Conservation (phyloP, 2,329 filamentous ascomycete species). For the Corniculantispora saksenae region DNA sequence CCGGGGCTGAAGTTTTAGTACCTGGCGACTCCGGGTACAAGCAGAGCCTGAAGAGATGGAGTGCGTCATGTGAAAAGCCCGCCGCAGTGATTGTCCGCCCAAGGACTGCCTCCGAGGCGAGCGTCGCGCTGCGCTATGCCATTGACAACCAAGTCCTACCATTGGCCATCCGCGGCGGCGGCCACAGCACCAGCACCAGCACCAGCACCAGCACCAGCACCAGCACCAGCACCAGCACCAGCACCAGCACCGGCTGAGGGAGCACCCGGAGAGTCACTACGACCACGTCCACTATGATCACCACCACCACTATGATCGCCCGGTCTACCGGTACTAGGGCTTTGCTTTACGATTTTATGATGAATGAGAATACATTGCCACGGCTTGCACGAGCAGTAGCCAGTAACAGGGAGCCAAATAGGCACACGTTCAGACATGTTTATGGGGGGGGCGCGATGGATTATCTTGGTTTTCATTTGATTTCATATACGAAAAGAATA, state of each 20-base stretch:
- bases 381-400: neutral
- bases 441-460: neutral
- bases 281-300: slow-evolving; percentile 4
- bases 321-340: slow-evolving; percentile 3
- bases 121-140: too few species aligned
- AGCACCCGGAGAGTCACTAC: slow-evolving; percentile 7
- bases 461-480: neutral
- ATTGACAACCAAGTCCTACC: too few species aligned
- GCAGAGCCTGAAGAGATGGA: too few species aligned
- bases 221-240: slow-evolving; percentile 25
- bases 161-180: too few species aligned
- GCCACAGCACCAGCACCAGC: too few species aligned
- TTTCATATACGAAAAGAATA: neutral
- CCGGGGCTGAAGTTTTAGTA: too few species aligned
- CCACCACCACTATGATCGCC: slow-evolving; percentile 3
- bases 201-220: too few species aligned
- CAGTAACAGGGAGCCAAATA: neutral
- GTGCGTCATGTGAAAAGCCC: too few species aligned
- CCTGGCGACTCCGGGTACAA: too few species aligned
- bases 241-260: slow-evolving; percentile 5
- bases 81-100: too few species aligned
- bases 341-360: neutral
- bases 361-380: slow-evolving; percentile 6
- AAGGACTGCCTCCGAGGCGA: too few species aligned
- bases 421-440: neutral